Evolutionary conservation across 164 flowering plant genomes (phyloP), one percentile per base, ranked within the genome.

Genomic region (Cinnamomum chago): DNA sequence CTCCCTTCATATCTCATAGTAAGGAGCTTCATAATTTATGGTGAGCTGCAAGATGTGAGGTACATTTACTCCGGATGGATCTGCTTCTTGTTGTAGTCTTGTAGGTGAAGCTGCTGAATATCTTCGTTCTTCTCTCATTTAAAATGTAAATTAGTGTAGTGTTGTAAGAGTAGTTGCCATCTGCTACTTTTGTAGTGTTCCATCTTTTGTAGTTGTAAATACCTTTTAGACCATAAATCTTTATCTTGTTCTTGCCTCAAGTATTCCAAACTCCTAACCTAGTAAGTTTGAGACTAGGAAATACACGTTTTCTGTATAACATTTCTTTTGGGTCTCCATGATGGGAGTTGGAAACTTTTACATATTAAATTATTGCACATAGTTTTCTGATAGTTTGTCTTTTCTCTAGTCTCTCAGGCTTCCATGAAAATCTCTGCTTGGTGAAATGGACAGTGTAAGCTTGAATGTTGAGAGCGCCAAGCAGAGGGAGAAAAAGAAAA

Each of bases 71-170:
- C 10, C 5, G 20, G 68, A 25, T 50, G 40, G 20, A 70, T 70
- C 33, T 70, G 35, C 72, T 70, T 24, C 50, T 22, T 70, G 72
- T 70, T 22, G 20, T 70, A 14, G 11, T 18, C 71, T 23, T 15
- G 20, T 70, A 22, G 15, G 50, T 60, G 20, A n/a, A 50, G 30
- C 7, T 70, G 51, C 13, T 24, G 47, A 35, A 35, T 35, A 35
- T 35, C 47, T 35, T 35, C 10, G 10, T 35, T 35, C 47, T 5
- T 35, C 51, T 40, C 28, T 47, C 35, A 24, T 70, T 70, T 70
- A 35, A 35, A 22, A 47, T 70, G 72, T 70, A 70, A 50, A 70
- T 70, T 70, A 35, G 51, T 13, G 58, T 52, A 24, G 35, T 51
- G 11, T 50, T 24, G 35, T 25, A 27, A 50, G 15, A 22, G 22